Conservation (phyloP, 2,329 filamentous ascomycete genomes). For the Hymenoscyphus occultus region DNA sequence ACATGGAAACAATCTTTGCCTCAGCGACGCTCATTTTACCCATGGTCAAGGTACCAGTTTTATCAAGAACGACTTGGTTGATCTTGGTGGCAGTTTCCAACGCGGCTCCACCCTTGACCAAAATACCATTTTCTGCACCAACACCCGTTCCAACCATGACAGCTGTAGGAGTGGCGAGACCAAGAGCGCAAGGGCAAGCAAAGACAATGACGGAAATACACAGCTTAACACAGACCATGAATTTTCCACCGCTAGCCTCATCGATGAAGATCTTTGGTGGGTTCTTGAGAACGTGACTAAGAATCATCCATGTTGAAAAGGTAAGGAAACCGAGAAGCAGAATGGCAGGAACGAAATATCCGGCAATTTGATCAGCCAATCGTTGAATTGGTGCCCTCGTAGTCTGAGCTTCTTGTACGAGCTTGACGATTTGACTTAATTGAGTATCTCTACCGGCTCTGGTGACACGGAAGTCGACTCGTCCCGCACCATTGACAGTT, state of each 20-base stretch:
- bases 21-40: slow-evolving; percentile 93
- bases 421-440: slow-evolving; percentile 93
- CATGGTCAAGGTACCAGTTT: slow-evolving; percentile 91
- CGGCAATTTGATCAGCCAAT: slow-evolving; percentile 84
- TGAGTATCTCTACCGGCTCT: slow-evolving; percentile 93
- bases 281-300: slow-evolving; percentile 78
- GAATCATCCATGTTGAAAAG: slow-evolving; percentile 89
- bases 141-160: slow-evolving; percentile 99
- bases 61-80: slow-evolving; percentile 88
- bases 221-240: slow-evolving; percentile 96
- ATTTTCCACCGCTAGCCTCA: slow-evolving; percentile 77
- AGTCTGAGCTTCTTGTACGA: slow-evolving; percentile 97
- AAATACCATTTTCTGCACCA: slow-evolving; percentile 89
- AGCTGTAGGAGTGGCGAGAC: slow-evolving; percentile 89
- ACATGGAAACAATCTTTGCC: slow-evolving; percentile 61
- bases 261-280: slow-evolving; percentile 87
- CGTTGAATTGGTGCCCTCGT: slow-evolving; percentile 91
- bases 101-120: slow-evolving; percentile 95
- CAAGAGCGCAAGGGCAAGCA: slow-evolving; percentile 95
- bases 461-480: slow-evolving; percentile 88
- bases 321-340: slow-evolving; percentile 79
- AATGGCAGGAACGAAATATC: slow-evolving; percentile 91
- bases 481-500: slow-evolving; percentile 90
- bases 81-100: slow-evolving; percentile 88
- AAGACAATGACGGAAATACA: slow-evolving; percentile 99